A percentile compares a stretch with the other conserved stretches of the same genome.
Conservation (phyloP, 306 rosid genomes). For the Vigna angularis region DNA sequence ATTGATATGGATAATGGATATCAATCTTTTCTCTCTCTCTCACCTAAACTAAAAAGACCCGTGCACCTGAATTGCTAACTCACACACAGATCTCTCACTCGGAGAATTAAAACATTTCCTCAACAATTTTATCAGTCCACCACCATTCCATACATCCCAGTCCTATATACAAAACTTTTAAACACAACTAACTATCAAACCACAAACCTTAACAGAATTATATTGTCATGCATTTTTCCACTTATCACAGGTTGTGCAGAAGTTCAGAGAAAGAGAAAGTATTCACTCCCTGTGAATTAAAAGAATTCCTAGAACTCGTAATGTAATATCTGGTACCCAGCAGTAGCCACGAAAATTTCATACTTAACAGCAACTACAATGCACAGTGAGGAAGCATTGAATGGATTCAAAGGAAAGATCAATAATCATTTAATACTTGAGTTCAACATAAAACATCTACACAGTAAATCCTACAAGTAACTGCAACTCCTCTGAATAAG, state of each 20-base stretch:
- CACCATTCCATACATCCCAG: too few relatives aligned
- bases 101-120: too few relatives aligned
- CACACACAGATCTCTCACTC: too few relatives aligned
- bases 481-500: conserved; percentile 16
- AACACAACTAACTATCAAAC: too few relatives aligned
- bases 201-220: too few relatives aligned
- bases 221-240: too few relatives aligned
- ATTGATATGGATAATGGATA: too few relatives aligned
- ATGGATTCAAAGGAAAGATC: conserved; percentile 32
- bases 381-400: conserved; percentile 26
- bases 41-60: too few relatives aligned
- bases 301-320: conserved; percentile 24
- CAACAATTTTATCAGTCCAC: too few relatives aligned
- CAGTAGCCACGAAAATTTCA: conserved; percentile 38
- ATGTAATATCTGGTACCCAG: conserved; percentile 34
- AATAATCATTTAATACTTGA: not conserved
- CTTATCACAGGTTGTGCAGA: not conserved
- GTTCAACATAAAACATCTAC: not conserved
- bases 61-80: too few relatives aligned
- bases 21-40: too few relatives aligned
- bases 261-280: conserved; percentile 9
- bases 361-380: conserved; percentile 33
- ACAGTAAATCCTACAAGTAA: not conserved
- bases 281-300: not conserved
- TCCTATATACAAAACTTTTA: too few relatives aligned